Conservation (phyloP, 345 rosid genomes). For the Excoecaria agallocha region DNA sequence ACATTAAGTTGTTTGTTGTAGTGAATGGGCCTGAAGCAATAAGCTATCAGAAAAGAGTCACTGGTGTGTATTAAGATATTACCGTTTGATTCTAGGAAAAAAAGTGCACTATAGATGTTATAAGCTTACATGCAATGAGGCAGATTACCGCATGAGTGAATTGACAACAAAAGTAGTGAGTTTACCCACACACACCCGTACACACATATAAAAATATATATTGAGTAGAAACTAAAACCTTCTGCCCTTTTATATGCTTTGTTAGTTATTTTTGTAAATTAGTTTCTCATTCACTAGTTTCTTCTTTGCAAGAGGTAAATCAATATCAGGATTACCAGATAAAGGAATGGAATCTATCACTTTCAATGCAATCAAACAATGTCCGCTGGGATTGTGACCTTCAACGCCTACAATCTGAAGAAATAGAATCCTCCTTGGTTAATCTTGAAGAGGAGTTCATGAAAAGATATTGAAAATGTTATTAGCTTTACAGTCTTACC, state of each 20-base stretch:
- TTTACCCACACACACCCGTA: neutral
- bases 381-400: conserved; percentile 95
- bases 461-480: conserved; percentile 15
- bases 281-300: conserved; percentile 4
- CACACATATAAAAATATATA: too few relatives aligned
- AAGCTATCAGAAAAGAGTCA: conserved; percentile 43
- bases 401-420: conserved; percentile 80
- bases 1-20: conserved; percentile 70
- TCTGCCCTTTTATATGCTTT: neutral
- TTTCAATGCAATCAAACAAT: conserved; percentile 81
- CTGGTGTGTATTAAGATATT: conserved; percentile 11
- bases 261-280: too few relatives aligned
- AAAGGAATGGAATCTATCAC: conserved; percentile 63
- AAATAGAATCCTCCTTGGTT: conserved; percentile 24
- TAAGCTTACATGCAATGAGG: neutral
- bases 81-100: neutral
- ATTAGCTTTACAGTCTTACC: conserved; percentile 39
- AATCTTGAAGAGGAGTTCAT: conserved; percentile 14
- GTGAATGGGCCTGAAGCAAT: conserved; percentile 93
- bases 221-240: conserved; percentile 1
- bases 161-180: neutral
- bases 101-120: neutral
- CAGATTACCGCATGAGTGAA: neutral
- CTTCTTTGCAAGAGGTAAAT: conserved; percentile 69
- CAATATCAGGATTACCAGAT: conserved; percentile 30